These are phyloP conservation scores for apple (Malus domestica) DNA, from an alignment of 306 rosid species.

Conservation along the genomic window DNA sequence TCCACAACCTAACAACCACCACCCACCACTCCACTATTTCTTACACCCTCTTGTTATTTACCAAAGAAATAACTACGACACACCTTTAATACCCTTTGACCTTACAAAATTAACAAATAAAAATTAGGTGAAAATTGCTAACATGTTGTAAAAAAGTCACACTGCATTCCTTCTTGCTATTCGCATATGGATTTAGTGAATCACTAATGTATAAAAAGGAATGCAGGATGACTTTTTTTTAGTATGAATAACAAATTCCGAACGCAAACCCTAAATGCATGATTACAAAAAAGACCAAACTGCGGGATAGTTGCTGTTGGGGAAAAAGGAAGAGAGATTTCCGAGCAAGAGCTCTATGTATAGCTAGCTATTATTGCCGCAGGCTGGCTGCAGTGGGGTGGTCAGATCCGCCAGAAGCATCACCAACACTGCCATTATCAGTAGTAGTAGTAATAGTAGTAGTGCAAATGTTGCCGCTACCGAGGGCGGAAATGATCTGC, in stretches of 20 bases:
- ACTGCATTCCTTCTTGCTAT: neutral
- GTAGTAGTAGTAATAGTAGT: neutral
- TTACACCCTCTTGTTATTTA: conserved; percentile 10
- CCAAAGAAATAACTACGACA: neutral
- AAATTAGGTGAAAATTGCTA: neutral
- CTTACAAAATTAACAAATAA: neutral
- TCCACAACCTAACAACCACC: conserved; percentile 16
- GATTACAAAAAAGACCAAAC: neutral
- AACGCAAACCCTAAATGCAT: neutral
- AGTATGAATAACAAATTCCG: neutral
- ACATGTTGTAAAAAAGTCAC: neutral
- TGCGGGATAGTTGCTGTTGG: neutral
- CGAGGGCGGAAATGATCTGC: conserved; percentile 60
- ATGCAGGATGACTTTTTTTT: neutral
- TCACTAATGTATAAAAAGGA: neutral
- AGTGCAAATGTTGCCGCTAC: neutral
- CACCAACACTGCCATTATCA: conserved; percentile 15
- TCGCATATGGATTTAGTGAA: neutral
- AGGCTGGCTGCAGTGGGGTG: conserved; percentile 12
- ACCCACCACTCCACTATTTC: neutral
- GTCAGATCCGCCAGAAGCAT: conserved; percentile 29
- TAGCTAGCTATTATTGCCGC: conserved; percentile 22
- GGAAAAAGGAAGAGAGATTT: conserved; percentile 2
- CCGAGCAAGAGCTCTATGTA: neutral
- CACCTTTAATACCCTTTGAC: neutral